Evolutionary conservation across 2,329 filamentous ascomycete genomes (phyloP).

Genomic region (Venturia carpophila): DNA sequence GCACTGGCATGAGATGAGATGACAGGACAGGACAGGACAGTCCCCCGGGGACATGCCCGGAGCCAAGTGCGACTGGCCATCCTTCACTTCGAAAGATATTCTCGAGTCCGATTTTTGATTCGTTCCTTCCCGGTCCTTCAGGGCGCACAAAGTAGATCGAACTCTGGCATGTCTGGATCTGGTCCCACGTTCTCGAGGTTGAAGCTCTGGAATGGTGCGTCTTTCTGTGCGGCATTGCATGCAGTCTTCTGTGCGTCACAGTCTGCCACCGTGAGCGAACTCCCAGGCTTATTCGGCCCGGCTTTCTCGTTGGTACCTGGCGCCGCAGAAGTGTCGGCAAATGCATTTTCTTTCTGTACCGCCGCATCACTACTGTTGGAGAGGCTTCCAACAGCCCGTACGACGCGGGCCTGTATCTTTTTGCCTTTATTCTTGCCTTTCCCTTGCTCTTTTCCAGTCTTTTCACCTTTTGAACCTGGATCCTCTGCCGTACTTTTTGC

Average conservation of each 20-base stretch:
- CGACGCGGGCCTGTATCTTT: background rate
- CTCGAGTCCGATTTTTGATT: slow-evolving; percentile 1
- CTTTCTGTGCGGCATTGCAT: slow-evolving; percentile 18
- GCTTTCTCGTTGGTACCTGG: background rate
- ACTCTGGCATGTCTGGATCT: slow-evolving; percentile 19
- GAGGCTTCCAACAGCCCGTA: background rate
- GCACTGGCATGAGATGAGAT: background rate
- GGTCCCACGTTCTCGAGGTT: slow-evolving; percentile 18
- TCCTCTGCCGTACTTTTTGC: background rate
- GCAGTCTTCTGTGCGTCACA: slow-evolving; percentile 11
- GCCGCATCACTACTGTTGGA: background rate
- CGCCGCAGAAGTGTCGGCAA: background rate
- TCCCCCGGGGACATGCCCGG: background rate
- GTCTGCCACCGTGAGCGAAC: background rate
- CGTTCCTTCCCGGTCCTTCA: slow-evolving; percentile 7
- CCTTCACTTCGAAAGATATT: background rate
- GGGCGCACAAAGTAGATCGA: slow-evolving; percentile 19
- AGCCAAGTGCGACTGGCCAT: background rate
- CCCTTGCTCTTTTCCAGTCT: background rate
- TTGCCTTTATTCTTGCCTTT: background rate
- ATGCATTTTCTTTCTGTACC: background rate
- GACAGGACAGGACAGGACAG: background rate
- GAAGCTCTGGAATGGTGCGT: slow-evolving; percentile 19
- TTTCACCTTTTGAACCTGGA: background rate
- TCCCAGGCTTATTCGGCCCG: background rate